Evolutionary conservation across 345 rosid genomes (phyloP).

Genomic region (Dipteronia sinensis): DNA sequence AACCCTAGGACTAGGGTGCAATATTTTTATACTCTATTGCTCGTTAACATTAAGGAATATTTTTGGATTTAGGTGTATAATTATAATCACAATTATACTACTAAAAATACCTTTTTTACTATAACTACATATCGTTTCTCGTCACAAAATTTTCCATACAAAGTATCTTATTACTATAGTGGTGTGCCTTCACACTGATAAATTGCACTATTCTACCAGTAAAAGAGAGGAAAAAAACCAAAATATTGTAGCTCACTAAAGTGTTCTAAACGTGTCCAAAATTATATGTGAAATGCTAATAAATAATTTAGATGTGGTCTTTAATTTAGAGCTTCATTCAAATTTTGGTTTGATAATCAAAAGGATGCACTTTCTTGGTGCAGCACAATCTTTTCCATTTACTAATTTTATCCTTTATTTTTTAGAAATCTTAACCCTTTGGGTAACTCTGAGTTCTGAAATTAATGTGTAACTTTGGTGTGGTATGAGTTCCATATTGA

Average conservation of each 20-base stretch:
- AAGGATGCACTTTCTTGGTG: neutral
- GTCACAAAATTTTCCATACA: neutral
- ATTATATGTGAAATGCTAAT: neutral
- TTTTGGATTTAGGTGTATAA: neutral
- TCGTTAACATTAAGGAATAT: neutral
- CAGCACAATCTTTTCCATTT: neutral
- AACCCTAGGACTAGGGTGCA: neutral
- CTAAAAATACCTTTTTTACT: neutral
- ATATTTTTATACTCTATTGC: neutral
- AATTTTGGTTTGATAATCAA: neutral
- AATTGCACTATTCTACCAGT: neutral
- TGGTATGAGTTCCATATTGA: neutral
- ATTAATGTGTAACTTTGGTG: neutral
- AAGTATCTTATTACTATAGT: neutral
- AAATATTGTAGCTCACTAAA: neutral
- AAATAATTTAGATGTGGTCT: slow-evolving; percentile 9
- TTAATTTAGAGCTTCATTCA: neutral
- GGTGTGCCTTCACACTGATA: neutral
- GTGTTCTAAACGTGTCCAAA: neutral
- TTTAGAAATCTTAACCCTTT: neutral
- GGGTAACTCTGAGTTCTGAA: neutral
- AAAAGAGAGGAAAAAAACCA: neutral
- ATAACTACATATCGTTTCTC: neutral
- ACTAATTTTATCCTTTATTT: neutral
- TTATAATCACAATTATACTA: neutral